Conservation (phyloP, 192 early-diverging fungal genomes). For the Coemansia sp. region DNA sequence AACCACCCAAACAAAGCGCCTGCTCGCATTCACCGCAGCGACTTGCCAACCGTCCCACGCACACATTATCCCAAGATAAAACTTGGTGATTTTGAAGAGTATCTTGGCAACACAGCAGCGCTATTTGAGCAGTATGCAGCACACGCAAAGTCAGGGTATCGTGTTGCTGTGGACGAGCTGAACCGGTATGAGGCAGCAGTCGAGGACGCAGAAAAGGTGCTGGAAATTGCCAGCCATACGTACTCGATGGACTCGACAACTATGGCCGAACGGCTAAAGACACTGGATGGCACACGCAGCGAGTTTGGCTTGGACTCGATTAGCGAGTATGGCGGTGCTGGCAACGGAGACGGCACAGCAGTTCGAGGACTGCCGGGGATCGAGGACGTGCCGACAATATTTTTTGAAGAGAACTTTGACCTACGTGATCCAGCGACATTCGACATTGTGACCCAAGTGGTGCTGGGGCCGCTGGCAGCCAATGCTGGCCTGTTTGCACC, state of each 20-base stretch:
- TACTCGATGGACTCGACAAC: constrained; percentile 55
- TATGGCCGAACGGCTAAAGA: constrained; percentile 53
- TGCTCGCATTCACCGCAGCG: constrained; percentile 51
- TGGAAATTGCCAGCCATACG: constrained; percentile 39
- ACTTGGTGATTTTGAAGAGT: constrained; percentile 81
- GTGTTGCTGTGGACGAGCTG: constrained; percentile 52
- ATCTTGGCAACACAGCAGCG: constrained; percentile 68
- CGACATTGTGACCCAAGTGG: constrained; percentile 71
- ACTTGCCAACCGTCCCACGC: constrained; percentile 50
- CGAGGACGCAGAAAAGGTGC: constrained; percentile 46
- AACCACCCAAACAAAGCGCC: constrained; percentile 54
- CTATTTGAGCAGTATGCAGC: constrained; percentile 80
- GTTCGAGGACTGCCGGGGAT: constrained; percentile 60
- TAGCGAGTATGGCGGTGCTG: constrained; percentile 35
- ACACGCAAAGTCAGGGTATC: constrained; percentile 58
- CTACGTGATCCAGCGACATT: constrained; percentile 90
- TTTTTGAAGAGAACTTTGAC: constrained; percentile 81
- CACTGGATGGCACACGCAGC: constrained; percentile 51
- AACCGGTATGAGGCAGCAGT: constrained; percentile 56
- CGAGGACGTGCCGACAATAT: constrained; percentile 83
- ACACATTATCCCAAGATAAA: constrained; percentile 61
- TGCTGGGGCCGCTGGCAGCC: constrained; percentile 61
- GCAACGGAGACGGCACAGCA: constrained; percentile 8
- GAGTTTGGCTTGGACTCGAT: constrained; percentile 57
- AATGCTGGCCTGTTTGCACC: constrained; percentile 45